Evolutionary conservation across 805 yeast species (phyloP).

Genomic region (Candida ficus): DNA sequence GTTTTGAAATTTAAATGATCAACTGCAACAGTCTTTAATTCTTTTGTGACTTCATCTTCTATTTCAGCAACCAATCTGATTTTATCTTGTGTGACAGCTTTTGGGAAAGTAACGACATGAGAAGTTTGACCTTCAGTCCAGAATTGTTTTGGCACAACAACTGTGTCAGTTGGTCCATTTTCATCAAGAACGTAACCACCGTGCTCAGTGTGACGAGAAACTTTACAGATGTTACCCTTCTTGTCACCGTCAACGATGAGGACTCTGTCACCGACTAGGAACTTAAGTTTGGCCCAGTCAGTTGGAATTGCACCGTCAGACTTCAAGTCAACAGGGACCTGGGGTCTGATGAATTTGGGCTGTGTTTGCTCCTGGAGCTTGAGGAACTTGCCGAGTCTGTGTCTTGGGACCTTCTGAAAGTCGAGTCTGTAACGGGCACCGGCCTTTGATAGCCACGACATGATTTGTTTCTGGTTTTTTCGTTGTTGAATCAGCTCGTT

Average conservation of each 20-base stretch:
- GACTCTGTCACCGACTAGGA: slow-evolving; percentile 72
- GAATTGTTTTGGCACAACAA: slow-evolving; percentile 63
- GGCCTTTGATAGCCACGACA: slow-evolving; percentile 30
- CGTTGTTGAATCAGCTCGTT: too few species aligned
- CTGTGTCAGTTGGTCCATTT: slow-evolving; percentile 57
- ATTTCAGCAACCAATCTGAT: slow-evolving; percentile 77
- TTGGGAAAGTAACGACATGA: slow-evolving; percentile 68
- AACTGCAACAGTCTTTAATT: slow-evolving; percentile 68
- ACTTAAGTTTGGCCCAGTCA: slow-evolving; percentile 51
- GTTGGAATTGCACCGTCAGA: slow-evolving; percentile 32
- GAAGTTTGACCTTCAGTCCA: slow-evolving; percentile 72
- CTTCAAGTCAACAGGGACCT: slow-evolving; percentile 26
- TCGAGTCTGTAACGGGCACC: slow-evolving; percentile 32
- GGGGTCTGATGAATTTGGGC: slow-evolving; percentile 34
- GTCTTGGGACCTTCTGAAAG: slow-evolving; percentile 27
- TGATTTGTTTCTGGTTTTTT: neutral
- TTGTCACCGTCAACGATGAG: slow-evolving; percentile 64
- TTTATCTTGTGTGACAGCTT: slow-evolving; percentile 51
- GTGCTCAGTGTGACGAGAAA: slow-evolving; percentile 53
- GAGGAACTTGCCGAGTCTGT: slow-evolving; percentile 24
- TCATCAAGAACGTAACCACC: slow-evolving; percentile 64
- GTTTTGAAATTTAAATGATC: slow-evolving; percentile 56
- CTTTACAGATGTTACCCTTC: slow-evolving; percentile 69
- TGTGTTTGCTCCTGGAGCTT: slow-evolving; percentile 27
- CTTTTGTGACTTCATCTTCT: slow-evolving; percentile 56